Percentiles rank a stretch among this genome's conserved stretches.
Evolutionary conservation across 2,329 filamentous ascomycete species (phyloP).

Genomic region (Truncatella angustata): DNA sequence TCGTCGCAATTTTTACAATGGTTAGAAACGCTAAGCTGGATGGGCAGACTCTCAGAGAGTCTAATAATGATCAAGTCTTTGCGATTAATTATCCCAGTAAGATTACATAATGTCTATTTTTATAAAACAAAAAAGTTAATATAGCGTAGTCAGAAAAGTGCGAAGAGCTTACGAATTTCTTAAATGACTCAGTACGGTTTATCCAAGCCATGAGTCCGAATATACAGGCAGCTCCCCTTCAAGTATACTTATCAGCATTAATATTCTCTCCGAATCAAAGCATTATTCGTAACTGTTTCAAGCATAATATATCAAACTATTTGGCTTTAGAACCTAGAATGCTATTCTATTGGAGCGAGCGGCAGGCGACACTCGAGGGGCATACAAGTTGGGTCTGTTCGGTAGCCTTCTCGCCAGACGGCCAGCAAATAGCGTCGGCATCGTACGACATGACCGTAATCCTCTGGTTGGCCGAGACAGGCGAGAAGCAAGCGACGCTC

Average conservation of each 20-base stretch:
- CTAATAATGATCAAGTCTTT: conserved; percentile 3
- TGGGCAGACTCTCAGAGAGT: conserved; percentile 22
- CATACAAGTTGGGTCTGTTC: too few relatives aligned
- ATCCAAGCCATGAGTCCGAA: conserved; percentile 13
- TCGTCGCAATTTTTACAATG: conserved; percentile 37
- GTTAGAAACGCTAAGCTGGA: conserved; percentile 36
- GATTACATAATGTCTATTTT: conserved; percentile 12
- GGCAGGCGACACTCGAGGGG: conserved; percentile 15
- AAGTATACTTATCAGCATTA: conserved; percentile 30
- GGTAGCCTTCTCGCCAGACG: too few relatives aligned
- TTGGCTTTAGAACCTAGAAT: conserved; percentile 12
- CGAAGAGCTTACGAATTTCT: conserved; percentile 13
- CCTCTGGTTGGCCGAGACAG: too few relatives aligned
- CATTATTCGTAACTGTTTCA: conserved; percentile 21
- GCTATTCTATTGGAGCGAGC: conserved; percentile 12
- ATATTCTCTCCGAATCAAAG: conserved; percentile 29
- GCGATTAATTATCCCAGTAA: conserved; percentile 13
- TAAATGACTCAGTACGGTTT: conserved; percentile 25
- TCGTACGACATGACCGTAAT: too few relatives aligned
- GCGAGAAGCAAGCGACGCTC: too few relatives aligned
- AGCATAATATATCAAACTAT: conserved; percentile 15
- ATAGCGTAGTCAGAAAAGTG: conserved; percentile 3
- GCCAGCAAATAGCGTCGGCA: too few relatives aligned
- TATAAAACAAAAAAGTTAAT: background rate
- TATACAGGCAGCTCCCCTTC: conserved; percentile 27